Conservation (phyloP, 495 filamentous ascomycete species). For the Penicillium turbatum region DNA sequence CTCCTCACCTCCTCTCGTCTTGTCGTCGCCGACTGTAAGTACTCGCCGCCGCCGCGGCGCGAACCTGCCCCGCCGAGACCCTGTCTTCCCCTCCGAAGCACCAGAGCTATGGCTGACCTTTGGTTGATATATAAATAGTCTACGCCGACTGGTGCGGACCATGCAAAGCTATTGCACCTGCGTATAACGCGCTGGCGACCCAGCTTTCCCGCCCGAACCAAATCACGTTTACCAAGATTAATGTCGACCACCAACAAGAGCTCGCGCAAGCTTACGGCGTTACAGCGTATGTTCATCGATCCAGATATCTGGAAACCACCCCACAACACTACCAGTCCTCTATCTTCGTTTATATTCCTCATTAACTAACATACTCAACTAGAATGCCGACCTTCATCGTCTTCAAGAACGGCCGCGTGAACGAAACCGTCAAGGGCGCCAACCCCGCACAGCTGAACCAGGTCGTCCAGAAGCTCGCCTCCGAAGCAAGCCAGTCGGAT, state of each 20-base stretch:
- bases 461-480: conserved; percentile 66
- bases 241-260: conserved; percentile 72
- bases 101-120: conserved; percentile 7
- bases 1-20: conserved; percentile 64
- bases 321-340: neutral
- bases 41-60: conserved; percentile 1
- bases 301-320: neutral
- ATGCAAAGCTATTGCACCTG: conserved; percentile 78
- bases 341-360: neutral
- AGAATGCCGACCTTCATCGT: conserved; percentile 78
- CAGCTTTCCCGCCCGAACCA: conserved; percentile 66
- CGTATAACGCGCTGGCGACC: conserved; percentile 72
- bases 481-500: conserved; percentile 58
- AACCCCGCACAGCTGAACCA: conserved; percentile 62
- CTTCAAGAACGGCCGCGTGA: conserved; percentile 68
- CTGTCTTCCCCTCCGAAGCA: neutral
- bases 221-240: conserved; percentile 82
- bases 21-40: conserved; percentile 84
- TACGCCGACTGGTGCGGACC: conserved; percentile 84
- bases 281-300: conserved; percentile 53
- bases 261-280: conserved; percentile 68
- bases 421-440: conserved; percentile 69
- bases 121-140: conserved; percentile 49
- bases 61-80: conserved; percentile 8
- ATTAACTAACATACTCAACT: neutral